phyloP scores from a whole-genome alignment of 208 protist species.

The Borovskyia barvae region DNA sequence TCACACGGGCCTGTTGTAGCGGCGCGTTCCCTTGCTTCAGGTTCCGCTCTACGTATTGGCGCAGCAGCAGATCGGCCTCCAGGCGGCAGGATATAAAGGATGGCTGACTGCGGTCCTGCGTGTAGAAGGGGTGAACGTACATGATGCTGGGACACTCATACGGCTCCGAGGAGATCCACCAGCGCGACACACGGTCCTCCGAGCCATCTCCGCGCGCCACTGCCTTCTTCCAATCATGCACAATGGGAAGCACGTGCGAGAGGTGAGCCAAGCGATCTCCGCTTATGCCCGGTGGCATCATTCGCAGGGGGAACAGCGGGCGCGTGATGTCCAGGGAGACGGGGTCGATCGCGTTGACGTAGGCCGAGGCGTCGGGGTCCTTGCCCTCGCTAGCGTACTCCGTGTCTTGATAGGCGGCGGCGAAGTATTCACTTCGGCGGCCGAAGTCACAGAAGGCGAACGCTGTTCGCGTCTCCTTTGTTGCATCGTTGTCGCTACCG shows the following conservation, averaged over 20 bases:
- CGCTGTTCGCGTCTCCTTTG: conserved; percentile 4
- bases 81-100: conserved; percentile 13
- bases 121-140: conserved; percentile 13
- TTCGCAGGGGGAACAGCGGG: background rate
- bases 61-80: conserved; percentile 16
- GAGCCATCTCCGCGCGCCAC: conserved; percentile 9
- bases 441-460: conserved; percentile 8
- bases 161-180: conserved; percentile 12
- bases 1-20: background rate
- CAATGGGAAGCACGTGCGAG: conserved; percentile 1
- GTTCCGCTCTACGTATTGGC: conserved; percentile 4
- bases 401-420: background rate
- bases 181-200: conserved; percentile 5
- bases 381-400: conserved; percentile 3
- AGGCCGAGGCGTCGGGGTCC: background rate
- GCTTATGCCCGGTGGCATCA: background rate
- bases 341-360: conserved; percentile 7
- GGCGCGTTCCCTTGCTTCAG: background rate
- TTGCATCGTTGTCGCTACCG: too few species aligned
- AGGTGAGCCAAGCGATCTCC: conserved; percentile 7
- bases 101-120: conserved; percentile 1
- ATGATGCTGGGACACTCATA: background rate
- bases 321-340: background rate
- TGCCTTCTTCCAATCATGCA: conserved; percentile 6
- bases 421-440: conserved; percentile 2